Conservation (phyloP, 2,329 filamentous ascomycete species). For the Septoria linicola region DNA sequence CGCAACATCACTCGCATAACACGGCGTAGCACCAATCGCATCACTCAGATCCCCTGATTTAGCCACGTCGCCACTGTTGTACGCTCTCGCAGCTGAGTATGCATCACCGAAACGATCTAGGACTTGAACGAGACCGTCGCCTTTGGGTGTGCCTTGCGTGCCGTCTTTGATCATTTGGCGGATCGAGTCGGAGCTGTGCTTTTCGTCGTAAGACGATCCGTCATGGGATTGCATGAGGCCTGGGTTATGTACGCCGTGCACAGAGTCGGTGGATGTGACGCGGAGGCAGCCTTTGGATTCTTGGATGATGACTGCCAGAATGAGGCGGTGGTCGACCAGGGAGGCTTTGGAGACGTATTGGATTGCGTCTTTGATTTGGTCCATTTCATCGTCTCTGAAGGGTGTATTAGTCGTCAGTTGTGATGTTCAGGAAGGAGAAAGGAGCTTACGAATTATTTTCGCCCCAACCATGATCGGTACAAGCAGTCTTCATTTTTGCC, state of each 20-base stretch:
- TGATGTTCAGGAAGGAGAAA: neutral
- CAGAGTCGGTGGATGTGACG: slow-evolving; percentile 39
- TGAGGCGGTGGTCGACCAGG: slow-evolving; percentile 43
- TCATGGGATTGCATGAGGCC: slow-evolving; percentile 49
- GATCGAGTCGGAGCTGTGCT: slow-evolving; percentile 28
- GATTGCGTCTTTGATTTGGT: slow-evolving; percentile 43
- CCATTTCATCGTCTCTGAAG: slow-evolving; percentile 39
- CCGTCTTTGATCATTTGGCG: slow-evolving; percentile 47
- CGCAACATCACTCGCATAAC: slow-evolving; percentile 54
- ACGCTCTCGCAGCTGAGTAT: slow-evolving; percentile 49
- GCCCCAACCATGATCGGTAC: slow-evolving; percentile 13
- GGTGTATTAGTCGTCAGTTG: slow-evolving; percentile 29
- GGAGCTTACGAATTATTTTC: slow-evolving; percentile 13
- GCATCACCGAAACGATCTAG: slow-evolving; percentile 36
- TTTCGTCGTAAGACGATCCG: slow-evolving; percentile 33
- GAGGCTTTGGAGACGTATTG: slow-evolving; percentile 36
- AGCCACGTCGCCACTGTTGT: slow-evolving; percentile 35
- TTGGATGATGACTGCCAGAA: slow-evolving; percentile 48
- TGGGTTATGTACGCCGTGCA: slow-evolving; percentile 43
- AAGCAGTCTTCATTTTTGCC: slow-evolving; percentile 7
- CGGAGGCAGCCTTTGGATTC: slow-evolving; percentile 49
- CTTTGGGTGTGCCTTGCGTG: slow-evolving; percentile 43
- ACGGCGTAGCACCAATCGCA: slow-evolving; percentile 50
- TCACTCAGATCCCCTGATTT: slow-evolving; percentile 27
- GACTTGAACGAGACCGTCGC: slow-evolving; percentile 45